Percentiles rank a stretch among this genome's conserved stretches.
Conservation (phyloP, 768 basidiomycete species). For the Russula sp. region DNA sequence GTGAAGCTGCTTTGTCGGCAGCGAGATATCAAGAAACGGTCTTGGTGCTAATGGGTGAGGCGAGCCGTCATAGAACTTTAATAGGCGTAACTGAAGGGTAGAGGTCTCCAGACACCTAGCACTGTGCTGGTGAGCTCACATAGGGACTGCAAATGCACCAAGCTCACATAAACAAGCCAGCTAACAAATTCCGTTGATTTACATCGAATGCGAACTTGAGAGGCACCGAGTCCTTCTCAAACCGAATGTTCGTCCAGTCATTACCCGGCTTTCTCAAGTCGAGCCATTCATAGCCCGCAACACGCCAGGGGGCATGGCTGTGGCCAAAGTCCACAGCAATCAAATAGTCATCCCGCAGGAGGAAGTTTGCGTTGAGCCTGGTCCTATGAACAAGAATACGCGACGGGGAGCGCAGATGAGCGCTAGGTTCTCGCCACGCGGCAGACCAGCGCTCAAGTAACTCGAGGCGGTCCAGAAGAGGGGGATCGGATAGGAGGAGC, state of each 20-base stretch:
- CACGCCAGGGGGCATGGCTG: background rate
- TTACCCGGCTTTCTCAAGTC: background rate
- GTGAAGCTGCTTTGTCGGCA: background rate
- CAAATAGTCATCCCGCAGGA: constrained; percentile 9
- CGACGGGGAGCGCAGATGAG: background rate
- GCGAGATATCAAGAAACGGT: background rate
- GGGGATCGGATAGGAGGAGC: background rate
- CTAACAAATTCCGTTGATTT: background rate
- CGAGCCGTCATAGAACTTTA: background rate
- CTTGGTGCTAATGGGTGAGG: background rate
- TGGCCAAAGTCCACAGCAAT: background rate
- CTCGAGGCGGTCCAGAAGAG: background rate
- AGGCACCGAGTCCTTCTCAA: background rate
- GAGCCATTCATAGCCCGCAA: background rate
- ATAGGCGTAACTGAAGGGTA: constrained; percentile 5
- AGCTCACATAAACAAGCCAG: constrained; percentile 1
- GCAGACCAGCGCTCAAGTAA: background rate
- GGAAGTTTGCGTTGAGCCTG: background rate
- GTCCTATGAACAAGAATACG: background rate
- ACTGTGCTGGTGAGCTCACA: background rate
- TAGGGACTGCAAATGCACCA: background rate
- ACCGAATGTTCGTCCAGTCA: background rate
- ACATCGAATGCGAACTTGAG: background rate
- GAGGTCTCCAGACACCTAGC: background rate
- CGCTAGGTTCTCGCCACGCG: background rate